phyloP scores from a whole-genome alignment of 2,329 filamentous ascomycete genomes.

The Phoma sp. region DNA sequence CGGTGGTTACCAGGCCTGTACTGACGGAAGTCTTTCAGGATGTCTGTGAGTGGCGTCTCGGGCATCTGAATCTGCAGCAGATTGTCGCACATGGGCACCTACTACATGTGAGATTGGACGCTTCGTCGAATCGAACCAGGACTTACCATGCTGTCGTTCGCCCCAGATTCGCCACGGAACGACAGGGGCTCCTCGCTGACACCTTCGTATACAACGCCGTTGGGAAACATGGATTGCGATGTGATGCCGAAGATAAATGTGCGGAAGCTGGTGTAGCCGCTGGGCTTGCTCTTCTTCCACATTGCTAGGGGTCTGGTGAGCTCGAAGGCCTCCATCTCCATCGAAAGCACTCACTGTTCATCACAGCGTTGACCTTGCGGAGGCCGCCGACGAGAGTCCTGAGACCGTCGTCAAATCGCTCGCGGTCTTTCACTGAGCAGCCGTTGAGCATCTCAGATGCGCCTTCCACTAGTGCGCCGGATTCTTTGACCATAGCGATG shows the following conservation, averaged over 20 bases:
- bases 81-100: constrained; percentile 86
- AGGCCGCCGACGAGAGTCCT: constrained; percentile 64
- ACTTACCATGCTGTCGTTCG: constrained; percentile 85
- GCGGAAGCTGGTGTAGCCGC: constrained; percentile 85
- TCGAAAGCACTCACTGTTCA: constrained; percentile 67
- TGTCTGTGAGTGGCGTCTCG: constrained; percentile 83
- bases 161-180: constrained; percentile 91
- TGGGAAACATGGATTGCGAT: constrained; percentile 89
- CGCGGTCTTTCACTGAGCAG: constrained; percentile 53
- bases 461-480: constrained; percentile 76
- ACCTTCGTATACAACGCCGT: constrained; percentile 89
- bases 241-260: constrained; percentile 97
- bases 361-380: constrained; percentile 74
- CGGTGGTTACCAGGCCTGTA: constrained; percentile 91
- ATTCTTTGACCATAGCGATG: constrained; percentile 92
- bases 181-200: constrained; percentile 75
- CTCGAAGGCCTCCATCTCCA: neutral
- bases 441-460: constrained; percentile 70
- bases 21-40: constrained; percentile 84
- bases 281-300: constrained; percentile 87
- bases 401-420: constrained; percentile 64
- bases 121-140: too few species aligned
- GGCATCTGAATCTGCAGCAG: constrained; percentile 88
- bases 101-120: neutral
- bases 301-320: constrained; percentile 61